Conservation (phyloP, 352 stramenopile species). For the Phytophthora litchii region DNA sequence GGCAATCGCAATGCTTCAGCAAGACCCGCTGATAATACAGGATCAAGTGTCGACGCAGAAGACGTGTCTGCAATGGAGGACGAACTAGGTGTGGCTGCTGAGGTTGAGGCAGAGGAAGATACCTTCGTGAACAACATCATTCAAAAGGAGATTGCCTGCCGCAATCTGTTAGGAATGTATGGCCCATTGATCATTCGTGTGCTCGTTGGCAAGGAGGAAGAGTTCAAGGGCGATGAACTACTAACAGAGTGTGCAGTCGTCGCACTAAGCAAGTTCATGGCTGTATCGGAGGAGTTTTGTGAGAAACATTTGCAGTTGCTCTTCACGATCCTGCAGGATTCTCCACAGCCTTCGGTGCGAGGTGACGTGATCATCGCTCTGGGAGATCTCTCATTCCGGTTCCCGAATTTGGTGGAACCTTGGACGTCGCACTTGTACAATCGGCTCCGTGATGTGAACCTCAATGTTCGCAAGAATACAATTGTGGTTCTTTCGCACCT, state of each 20-base stretch:
- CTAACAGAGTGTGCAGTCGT: constrained; percentile 94
- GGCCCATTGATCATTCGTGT: constrained; percentile 91
- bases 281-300: constrained; percentile 95
- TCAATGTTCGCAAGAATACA: constrained; percentile 95
- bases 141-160: constrained; percentile 91
- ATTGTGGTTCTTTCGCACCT: constrained; percentile 98
- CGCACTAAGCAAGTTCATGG: constrained; percentile 98
- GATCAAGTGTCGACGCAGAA: constrained; percentile 46
- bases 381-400: constrained; percentile 97
- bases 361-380: constrained; percentile 97
- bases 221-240: constrained; percentile 70
- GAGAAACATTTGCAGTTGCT: constrained; percentile 95
- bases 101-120: constrained; percentile 91
- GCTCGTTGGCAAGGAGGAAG: constrained; percentile 61
- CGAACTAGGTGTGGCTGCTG: constrained; percentile 91
- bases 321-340: constrained; percentile 93
- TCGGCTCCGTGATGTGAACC: constrained; percentile 90
- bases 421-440: constrained; percentile 97
- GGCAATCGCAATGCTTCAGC: constrained; percentile 60
- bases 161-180: constrained; percentile 93
- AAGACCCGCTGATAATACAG: constrained; percentile 26
- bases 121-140: constrained; percentile 93
- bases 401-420: constrained; percentile 98
- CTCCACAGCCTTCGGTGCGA: constrained; percentile 75
- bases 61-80: constrained; percentile 92